phyloP scores from a whole-genome alignment of 1,284 basidiomycete genomes.

The Ceratobasidium sp. region DNA sequence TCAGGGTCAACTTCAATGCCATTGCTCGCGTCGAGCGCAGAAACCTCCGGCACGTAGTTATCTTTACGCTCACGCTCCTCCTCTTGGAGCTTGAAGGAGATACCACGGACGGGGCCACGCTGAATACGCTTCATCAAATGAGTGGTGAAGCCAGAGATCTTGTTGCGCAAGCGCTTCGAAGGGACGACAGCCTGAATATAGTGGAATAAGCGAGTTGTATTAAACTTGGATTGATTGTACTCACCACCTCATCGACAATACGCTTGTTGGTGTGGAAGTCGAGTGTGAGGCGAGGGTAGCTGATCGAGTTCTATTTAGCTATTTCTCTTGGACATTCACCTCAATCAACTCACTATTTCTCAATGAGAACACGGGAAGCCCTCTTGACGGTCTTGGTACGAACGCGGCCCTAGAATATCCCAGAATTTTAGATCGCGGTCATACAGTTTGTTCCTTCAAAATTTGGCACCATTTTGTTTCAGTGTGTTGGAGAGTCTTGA shows the following conservation, averaged over 20 bases:
- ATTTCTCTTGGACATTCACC: slow-evolving; percentile 34
- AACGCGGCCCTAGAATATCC: slow-evolving; percentile 87
- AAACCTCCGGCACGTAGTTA: slow-evolving; percentile 97
- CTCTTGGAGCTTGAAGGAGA: slow-evolving; percentile 99
- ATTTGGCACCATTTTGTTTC: slow-evolving; percentile 65
- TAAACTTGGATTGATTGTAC: slow-evolving; percentile 56
- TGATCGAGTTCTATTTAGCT: slow-evolving; percentile 54
- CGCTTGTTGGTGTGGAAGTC: slow-evolving; percentile 99
- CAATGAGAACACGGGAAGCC: slow-evolving; percentile 98
- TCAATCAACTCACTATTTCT: slow-evolving; percentile 90
- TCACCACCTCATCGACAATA: slow-evolving; percentile 97
- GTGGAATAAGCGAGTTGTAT: slow-evolving; percentile 33
- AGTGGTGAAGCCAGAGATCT: slow-evolving; percentile 99
- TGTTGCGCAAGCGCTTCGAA: slow-evolving; percentile 99
- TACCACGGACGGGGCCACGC: slow-evolving; percentile 98
- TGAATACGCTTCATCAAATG: slow-evolving; percentile 99
- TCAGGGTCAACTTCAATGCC: slow-evolving; percentile 90
- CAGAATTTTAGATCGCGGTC: slow-evolving; percentile 35
- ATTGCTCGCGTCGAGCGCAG: slow-evolving; percentile 86
- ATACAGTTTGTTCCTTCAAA: not conserved
- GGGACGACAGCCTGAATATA: slow-evolving; percentile 87
- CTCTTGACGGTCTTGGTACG: slow-evolving; percentile 99
- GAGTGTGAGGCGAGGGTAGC: slow-evolving; percentile 95
- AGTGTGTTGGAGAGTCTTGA: slow-evolving; percentile 53
- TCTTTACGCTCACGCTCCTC: slow-evolving; percentile 99